Base-by-base conservation (phyloP, 306 rosid genomes). In the Lathyrus tuberosus region DNA sequence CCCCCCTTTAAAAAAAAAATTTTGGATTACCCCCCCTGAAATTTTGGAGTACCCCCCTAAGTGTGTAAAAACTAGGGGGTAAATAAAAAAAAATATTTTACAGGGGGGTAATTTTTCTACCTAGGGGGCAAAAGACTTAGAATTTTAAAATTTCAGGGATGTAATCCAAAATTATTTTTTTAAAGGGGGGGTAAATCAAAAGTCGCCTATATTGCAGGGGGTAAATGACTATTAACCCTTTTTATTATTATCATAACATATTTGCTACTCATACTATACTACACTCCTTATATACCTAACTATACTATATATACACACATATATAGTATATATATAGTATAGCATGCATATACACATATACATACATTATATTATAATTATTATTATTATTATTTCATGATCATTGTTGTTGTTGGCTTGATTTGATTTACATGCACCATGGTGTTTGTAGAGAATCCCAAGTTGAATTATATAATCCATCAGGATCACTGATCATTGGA, bases 401-500 rank as follows among this genome's bases (percentile, higher is more conserved):
- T 51, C 1, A 10, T 51, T 17, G 9, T 18, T 47, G 8, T 18
- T 18, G 3, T 52, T 16, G 59, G 5, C 14, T 52, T 20, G 14
- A 18, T 49, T 43, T 44, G 24, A n/a, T 65, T 67, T 63, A 86
- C 81, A 78, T 74, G 90, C 96, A 81, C 95, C 89, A 85, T 2
- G 82, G 80, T 43, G 86, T 78, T 5, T 80, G 92, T 14, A 73
- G 16, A 3, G 86, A 6, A 53, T 86, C 93, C 89, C 85, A 80
- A 9, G 30, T 33, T 2, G 38, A 38, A 38, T 33, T 58, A 42
- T 76, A 79, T 26, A 69, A 20, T 6, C 74, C 79, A 0, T 58
- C 73, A 53, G 60, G 33, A 0, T 48, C 79, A 2, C 68, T 69
- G 56, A 84, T 22, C 4, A 73, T 20, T 0, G 96, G 97, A 47